Evolutionary conservation across 176 grass and related monocot species (phyloP), one percentile per base, ranked within the genome.

Genomic region (Rhipidocladum racemiflorum): DNA sequence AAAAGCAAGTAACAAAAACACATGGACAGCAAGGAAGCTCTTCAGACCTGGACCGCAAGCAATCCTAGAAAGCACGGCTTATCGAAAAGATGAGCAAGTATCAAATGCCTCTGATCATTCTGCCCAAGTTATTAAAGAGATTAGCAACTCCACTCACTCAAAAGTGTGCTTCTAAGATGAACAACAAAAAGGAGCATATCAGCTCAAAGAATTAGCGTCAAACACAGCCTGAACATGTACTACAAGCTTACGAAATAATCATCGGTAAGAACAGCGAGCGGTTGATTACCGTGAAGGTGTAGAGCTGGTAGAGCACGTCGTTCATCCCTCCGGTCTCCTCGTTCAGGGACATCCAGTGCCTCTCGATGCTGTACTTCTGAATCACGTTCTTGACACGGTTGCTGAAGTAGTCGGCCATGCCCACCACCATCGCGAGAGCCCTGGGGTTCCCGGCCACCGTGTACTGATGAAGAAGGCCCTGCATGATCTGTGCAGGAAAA

Each of bases 311-410:
- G 70, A 98, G 96, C 66, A 98, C 90, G 87, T 98, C 96, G 85
- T 98, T 98, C 92, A 98, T 98, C 24, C 96, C 96, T 6, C 92
- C 92, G 77, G 92, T 95, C 91, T 98, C 96, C 88, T 98, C 96
- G 76, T 98, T 98, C 34, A 98, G 92, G 21, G 92, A 95, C 4
- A 49, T 77, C 87, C 93, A 98, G 74, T 98, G 96, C 28, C 87
- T 87, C 87, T 98, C 96, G 78, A 95, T 90, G 68, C 53, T 98
- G 70, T 95, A 84, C 61, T 85, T 92, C 70, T 77, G 70, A 56
- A 98, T 77, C 16, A 95, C 90, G 74, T 50, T 91, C 46, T 87
- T 80, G 66, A 98, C 96, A 43, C 92, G 82, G 36, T 82, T 89
- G 24, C 84, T 76, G 68, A 98, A 95, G 85, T 98, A 98, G 34